Evolutionary conservation across 2,329 filamentous ascomycete genomes (phyloP).

Genomic region (Trichophyton simii): DNA sequence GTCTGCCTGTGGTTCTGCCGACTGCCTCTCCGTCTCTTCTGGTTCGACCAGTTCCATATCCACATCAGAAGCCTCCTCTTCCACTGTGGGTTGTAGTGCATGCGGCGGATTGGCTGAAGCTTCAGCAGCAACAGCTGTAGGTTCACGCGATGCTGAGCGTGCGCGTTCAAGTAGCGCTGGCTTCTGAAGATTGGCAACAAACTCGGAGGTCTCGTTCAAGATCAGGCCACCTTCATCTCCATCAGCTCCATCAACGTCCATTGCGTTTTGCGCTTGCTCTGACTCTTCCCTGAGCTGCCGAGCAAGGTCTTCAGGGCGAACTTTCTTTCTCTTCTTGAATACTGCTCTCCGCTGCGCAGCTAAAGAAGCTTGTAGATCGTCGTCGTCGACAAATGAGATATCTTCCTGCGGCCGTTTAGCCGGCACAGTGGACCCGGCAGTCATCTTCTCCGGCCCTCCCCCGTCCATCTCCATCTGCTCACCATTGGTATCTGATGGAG

Average conservation of each 20-base stretch:
- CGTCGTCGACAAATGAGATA: constrained; percentile 70
- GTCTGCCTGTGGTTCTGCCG: constrained; percentile 35
- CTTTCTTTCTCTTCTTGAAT: constrained; percentile 83
- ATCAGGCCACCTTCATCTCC: constrained; percentile 61
- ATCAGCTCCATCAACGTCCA: constrained; percentile 47
- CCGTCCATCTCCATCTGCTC: constrained; percentile 67
- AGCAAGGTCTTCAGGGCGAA: constrained; percentile 74
- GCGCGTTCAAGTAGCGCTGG: constrained; percentile 46
- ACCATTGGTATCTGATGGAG: constrained; percentile 21
- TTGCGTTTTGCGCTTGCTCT: constrained; percentile 33
- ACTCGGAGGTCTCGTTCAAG: constrained; percentile 94
- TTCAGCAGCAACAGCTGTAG: constrained; percentile 20
- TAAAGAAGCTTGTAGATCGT: constrained; percentile 77
- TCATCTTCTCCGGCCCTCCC: constrained; percentile 20
- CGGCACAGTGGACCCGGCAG: constrained; percentile 24
- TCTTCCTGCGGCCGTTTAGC: constrained; percentile 56
- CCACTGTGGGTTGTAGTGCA: constrained; percentile 27
- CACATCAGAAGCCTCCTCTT: constrained; percentile 43
- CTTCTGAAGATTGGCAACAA: constrained; percentile 73
- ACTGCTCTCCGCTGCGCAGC: constrained; percentile 71
- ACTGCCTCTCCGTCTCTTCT: constrained; percentile 33
- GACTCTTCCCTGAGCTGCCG: constrained; percentile 59
- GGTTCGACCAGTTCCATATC: constrained; percentile 42
- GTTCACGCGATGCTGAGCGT: constrained; percentile 22
- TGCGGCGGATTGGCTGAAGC: constrained; percentile 16